Conservation (phyloP, 2,329 filamentous ascomycete genomes). For the Beauveria rudraprayagi region DNA sequence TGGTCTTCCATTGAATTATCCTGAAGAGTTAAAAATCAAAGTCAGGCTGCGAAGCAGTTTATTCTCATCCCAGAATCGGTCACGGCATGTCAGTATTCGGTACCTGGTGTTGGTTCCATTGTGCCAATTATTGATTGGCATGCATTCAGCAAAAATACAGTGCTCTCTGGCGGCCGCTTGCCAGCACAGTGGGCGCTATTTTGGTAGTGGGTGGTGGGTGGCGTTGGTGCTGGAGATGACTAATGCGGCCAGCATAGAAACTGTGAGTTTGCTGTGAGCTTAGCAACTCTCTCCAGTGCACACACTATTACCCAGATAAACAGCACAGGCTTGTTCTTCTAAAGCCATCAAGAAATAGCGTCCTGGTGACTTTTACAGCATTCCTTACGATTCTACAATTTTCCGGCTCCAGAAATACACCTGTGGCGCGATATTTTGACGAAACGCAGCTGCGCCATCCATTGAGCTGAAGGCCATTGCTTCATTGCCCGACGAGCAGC, state of each 20-base stretch:
- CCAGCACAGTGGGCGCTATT: neutral
- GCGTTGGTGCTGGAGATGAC: conserved; percentile 6
- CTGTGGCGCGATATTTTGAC: neutral
- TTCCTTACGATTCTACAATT: neutral
- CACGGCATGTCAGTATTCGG: too few relatives aligned
- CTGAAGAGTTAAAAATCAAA: too few relatives aligned
- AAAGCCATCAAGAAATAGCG: neutral
- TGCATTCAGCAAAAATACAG: neutral
- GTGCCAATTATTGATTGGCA: neutral
- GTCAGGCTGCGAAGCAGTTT: too few relatives aligned
- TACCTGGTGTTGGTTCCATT: neutral
- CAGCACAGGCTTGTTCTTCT: neutral
- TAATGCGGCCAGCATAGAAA: conserved; percentile 12
- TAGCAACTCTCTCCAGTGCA: conserved; percentile 14
- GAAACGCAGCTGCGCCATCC: neutral
- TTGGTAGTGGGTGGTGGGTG: neutral
- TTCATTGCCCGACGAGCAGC: neutral
- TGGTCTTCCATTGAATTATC: too few relatives aligned
- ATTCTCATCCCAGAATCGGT: too few relatives aligned
- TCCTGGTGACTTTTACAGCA: neutral
- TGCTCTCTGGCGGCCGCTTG: neutral
- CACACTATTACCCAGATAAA: conserved; percentile 8
- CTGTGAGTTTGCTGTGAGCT: conserved; percentile 5
- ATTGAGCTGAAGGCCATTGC: neutral
- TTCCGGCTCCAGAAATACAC: neutral